A percentile compares a stretch with the other conserved stretches of the same genome.
phyloP scores from a whole-genome alignment of 495 filamentous ascomycete genomes.

The Neohortaea acidophila region DNA sequence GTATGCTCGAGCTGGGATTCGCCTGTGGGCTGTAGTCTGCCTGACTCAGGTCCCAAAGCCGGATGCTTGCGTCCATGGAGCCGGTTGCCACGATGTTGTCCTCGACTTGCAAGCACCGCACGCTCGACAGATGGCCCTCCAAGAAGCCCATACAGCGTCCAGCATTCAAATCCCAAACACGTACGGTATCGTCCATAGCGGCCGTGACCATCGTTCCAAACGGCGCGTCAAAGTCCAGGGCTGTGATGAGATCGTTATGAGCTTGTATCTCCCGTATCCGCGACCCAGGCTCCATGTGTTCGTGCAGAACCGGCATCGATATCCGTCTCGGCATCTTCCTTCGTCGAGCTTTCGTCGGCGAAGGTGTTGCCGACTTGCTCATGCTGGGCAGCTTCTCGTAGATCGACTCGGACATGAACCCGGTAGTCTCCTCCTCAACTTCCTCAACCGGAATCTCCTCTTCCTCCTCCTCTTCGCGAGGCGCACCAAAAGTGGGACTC shows the following conservation, averaged over 20 bases:
- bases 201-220: constrained; percentile 94
- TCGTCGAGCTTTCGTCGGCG: constrained; percentile 39
- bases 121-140: constrained; percentile 89
- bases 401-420: constrained; percentile 95
- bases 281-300: constrained; percentile 84
- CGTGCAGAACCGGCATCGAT: constrained; percentile 89
- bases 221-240: constrained; percentile 87
- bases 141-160: constrained; percentile 80
- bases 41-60: constrained; percentile 77
- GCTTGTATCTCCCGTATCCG: constrained; percentile 76
- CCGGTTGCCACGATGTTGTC: constrained; percentile 93
- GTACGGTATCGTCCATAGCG: constrained; percentile 87
- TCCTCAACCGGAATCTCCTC: constrained; percentile 18
- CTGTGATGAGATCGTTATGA: constrained; percentile 76
- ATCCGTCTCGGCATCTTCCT: constrained; percentile 54
- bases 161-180: constrained; percentile 90
- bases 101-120: constrained; percentile 83
- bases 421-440: constrained; percentile 43
- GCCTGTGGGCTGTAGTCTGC: constrained; percentile 40
- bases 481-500: constrained; percentile 29
- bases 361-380: background rate
- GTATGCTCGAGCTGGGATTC: constrained; percentile 39
- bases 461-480: constrained; percentile 37
- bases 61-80: constrained; percentile 88
- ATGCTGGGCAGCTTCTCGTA: constrained; percentile 67